A percentile compares a stretch with the other conserved stretches of the same genome.
Conservation (phyloP, 805 yeast genomes). For the Aciculoconidium aculeatum region DNA sequence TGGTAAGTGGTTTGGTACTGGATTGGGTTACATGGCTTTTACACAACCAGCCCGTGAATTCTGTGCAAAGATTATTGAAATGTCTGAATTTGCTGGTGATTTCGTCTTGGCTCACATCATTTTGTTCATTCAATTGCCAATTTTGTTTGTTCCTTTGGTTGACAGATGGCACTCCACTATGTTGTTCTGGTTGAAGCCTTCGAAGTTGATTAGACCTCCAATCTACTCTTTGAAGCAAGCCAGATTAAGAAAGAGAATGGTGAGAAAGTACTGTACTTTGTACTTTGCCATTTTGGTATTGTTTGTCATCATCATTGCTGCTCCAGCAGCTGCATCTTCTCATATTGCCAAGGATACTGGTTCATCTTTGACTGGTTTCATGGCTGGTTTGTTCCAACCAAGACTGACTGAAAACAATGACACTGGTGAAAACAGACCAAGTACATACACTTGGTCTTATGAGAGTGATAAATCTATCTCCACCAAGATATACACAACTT, state of each 20-base stretch:
- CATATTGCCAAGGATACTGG: slow-evolving; percentile 38
- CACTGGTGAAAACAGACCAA: slow-evolving; percentile 53
- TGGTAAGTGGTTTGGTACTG: slow-evolving; percentile 97
- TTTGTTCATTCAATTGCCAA: slow-evolving; percentile 83
- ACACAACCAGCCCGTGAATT: slow-evolving; percentile 96
- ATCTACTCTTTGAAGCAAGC: slow-evolving; percentile 95
- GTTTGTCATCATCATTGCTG: slow-evolving; percentile 74
- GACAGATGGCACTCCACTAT: slow-evolving; percentile 98
- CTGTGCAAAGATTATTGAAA: slow-evolving; percentile 86
- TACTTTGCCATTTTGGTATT: slow-evolving; percentile 65
- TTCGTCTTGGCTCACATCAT: slow-evolving; percentile 88
- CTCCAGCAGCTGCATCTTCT: slow-evolving; percentile 84
- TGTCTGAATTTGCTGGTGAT: slow-evolving; percentile 95
- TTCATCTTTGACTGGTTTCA: slow-evolving; percentile 32
- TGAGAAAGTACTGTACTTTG: slow-evolving; percentile 81
- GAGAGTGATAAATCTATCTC: slow-evolving; percentile 50
- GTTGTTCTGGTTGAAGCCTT: slow-evolving; percentile 98
- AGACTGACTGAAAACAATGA: slow-evolving; percentile 77
- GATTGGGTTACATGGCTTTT: slow-evolving; percentile 89
- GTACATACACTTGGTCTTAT: slow-evolving; percentile 32
- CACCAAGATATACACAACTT: slow-evolving; percentile 52
- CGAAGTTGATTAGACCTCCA: slow-evolving; percentile 96
- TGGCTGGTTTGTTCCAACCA: slow-evolving; percentile 83
- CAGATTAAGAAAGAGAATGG: slow-evolving; percentile 95
- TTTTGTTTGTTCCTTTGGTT: slow-evolving; percentile 75